phyloP scores from a whole-genome alignment of 2,329 filamentous ascomycete species.

The Colletotrichum sojae region DNA sequence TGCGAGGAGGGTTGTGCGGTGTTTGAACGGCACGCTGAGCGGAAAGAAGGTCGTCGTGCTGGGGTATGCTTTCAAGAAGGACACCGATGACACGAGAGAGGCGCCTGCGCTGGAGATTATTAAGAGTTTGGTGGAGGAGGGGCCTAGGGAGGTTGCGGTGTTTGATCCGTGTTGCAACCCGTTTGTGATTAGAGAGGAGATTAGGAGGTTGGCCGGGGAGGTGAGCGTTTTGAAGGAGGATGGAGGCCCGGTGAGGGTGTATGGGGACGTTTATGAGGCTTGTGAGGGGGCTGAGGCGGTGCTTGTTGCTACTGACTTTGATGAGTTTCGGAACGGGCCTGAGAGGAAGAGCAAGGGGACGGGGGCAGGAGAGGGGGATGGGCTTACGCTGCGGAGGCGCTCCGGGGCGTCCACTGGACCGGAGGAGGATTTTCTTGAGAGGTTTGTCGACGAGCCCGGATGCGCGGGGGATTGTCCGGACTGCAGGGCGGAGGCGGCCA shows the following conservation, averaged over 20 bases:
- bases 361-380: slow-evolving; percentile 53
- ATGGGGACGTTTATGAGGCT: slow-evolving; percentile 63
- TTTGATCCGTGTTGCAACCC: slow-evolving; percentile 76
- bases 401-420: too few relatives aligned
- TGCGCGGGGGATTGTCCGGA: slow-evolving; percentile 65
- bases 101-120: slow-evolving; percentile 78
- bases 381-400: slow-evolving; percentile 63
- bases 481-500: slow-evolving; percentile 59
- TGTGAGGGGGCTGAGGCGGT: slow-evolving; percentile 64
- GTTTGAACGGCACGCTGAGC: slow-evolving; percentile 77
- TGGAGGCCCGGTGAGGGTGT: slow-evolving; percentile 61
- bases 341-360: slow-evolving; percentile 33
- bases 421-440: slow-evolving; percentile 59
- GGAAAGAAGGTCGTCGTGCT: slow-evolving; percentile 81
- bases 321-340: slow-evolving; percentile 63
- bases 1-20: slow-evolving; percentile 73
- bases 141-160: slow-evolving; percentile 74
- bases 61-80: slow-evolving; percentile 85
- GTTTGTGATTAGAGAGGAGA: slow-evolving; percentile 64
- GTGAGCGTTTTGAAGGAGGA: slow-evolving; percentile 50
- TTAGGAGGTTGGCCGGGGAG: slow-evolving; percentile 57
- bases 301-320: slow-evolving; percentile 69
- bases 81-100: slow-evolving; percentile 82
- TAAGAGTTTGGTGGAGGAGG: slow-evolving; percentile 74
- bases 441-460: slow-evolving; percentile 60